These are phyloP conservation scores for Sonneratia caseolaris DNA, from an alignment of 345 rosid species.

Conservation along the genomic window DNA sequence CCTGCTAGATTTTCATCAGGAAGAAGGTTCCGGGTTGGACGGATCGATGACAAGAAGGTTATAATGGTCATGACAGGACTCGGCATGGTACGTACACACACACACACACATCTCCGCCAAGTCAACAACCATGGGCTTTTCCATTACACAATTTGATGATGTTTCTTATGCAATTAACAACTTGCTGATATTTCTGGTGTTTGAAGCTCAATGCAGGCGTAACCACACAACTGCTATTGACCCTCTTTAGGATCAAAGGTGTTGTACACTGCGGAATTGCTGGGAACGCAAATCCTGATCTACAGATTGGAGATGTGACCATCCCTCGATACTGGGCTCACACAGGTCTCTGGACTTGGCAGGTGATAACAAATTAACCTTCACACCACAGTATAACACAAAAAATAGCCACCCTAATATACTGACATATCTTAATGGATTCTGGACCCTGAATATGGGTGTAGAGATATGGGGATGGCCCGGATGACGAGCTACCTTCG, in stretches of 20 bases:
- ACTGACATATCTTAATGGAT: no score
- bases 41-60: conserved; percentile 27
- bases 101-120: no score
- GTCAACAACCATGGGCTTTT: not conserved
- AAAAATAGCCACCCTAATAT: no score
- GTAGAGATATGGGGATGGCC: conserved; percentile 55
- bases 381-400: no score
- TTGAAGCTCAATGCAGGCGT: conserved; percentile 58
- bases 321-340: conserved; percentile 66
- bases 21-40: conserved; percentile 49
- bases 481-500: conserved; percentile 43
- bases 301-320: conserved; percentile 58
- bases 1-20: conserved; percentile 22
- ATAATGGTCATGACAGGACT: conserved; percentile 56
- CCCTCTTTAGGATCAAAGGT: conserved; percentile 47
- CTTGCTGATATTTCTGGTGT: not conserved
- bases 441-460: not conserved
- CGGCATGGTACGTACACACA: conserved; percentile 38
- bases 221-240: conserved; percentile 44
- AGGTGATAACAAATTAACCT: conserved; percentile 20
- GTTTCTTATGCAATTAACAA: not conserved
- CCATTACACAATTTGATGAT: not conserved
- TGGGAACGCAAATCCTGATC: conserved; percentile 54
- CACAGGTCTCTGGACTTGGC: conserved; percentile 74
- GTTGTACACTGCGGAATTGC: conserved; percentile 71